A percentile compares a stretch with the other conserved stretches of the same genome.
These are phyloP conservation scores for Fusarium concolor DNA, from an alignment of 2,329 filamentous ascomycete species.

Conservation along the genomic window DNA sequence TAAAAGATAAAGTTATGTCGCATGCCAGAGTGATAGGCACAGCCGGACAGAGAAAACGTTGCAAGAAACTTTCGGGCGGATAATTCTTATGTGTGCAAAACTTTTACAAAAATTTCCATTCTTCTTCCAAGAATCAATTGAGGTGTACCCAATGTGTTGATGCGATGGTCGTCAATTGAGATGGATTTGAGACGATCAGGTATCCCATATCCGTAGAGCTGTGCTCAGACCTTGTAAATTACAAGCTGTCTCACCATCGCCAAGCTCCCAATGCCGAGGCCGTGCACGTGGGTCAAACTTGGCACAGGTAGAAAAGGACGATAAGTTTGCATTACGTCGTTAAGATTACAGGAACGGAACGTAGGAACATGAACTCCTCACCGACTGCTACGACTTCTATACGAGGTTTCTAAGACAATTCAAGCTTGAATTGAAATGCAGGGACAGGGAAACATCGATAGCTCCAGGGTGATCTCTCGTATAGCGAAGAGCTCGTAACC, in stretches of 20 bases:
- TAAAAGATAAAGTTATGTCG: background rate
- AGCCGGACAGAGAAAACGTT: background rate
- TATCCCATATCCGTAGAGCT: background rate
- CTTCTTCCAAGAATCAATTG: background rate
- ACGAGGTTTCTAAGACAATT: slow-evolving; percentile 10
- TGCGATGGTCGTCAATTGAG: background rate
- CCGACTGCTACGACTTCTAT: slow-evolving; percentile 19
- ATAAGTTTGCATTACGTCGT: background rate
- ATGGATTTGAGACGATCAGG: background rate
- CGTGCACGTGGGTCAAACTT: background rate
- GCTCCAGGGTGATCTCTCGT: slow-evolving; percentile 1
- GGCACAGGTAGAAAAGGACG: background rate
- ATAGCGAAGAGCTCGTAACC: slow-evolving; percentile 13
- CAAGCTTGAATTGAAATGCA: background rate
- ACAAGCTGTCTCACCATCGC: background rate
- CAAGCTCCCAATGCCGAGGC: background rate
- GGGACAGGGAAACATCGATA: background rate
- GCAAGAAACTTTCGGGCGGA: no score
- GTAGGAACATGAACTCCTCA: background rate
- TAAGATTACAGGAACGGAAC: background rate
- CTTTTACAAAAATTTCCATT: background rate
- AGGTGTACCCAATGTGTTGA: no score
- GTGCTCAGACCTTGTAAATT: background rate
- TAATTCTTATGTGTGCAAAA: accelerated
- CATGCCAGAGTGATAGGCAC: background rate